These are phyloP conservation scores for Solanum hybrid DNA, from an alignment of 305 asterid genomes.

Conservation along the genomic window DNA sequence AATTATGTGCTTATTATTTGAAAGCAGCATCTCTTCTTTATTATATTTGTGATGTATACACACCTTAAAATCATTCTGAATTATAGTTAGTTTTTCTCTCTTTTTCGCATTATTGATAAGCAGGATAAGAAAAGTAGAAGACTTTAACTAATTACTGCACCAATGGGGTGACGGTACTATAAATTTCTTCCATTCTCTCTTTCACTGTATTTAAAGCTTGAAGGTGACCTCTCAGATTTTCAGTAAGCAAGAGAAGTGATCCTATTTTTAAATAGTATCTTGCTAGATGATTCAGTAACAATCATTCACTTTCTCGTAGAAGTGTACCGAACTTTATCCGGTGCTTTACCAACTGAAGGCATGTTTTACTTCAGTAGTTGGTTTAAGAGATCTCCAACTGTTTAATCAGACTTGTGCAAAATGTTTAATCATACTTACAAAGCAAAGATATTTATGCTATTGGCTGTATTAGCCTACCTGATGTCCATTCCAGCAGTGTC, in stretches of 20 bases:
- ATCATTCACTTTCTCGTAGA: not conserved
- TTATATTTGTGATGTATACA: not conserved
- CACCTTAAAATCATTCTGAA: not conserved
- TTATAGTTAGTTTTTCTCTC: not conserved
- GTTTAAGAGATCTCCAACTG: not conserved
- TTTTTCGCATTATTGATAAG: not conserved
- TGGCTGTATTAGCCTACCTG: not conserved
- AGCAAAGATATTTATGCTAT: not conserved
- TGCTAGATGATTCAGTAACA: not conserved
- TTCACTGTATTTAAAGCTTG: not conserved
- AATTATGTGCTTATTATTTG: not conserved
- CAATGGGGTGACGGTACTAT: not conserved
- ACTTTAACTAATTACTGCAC: not conserved
- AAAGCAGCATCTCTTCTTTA: not conserved
- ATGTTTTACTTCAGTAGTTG: not conserved
- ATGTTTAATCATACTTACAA: not conserved
- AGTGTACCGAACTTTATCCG: not conserved
- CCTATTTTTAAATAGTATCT: not conserved
- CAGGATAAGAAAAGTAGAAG: not conserved
- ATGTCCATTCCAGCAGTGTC: not conserved
- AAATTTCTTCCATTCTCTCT: not conserved
- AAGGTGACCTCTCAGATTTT: not conserved
- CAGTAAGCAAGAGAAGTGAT: not conserved
- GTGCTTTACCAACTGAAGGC: not conserved
- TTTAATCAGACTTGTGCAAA: not conserved